Conservation (phyloP, 805 yeast genomes). For the Torulaspora franciscae region DNA sequence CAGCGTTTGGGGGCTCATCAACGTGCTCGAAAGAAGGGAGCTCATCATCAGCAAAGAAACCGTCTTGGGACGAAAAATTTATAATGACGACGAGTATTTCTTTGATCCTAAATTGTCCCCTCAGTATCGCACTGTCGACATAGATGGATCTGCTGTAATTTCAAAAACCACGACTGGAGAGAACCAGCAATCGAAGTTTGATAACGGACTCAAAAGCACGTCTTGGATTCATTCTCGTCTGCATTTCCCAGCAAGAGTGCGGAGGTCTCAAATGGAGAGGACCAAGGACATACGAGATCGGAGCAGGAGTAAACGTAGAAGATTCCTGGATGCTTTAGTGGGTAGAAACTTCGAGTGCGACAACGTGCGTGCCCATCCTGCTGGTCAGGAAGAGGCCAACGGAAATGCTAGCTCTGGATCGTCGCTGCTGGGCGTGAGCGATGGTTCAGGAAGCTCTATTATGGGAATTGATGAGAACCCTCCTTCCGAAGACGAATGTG, state of each 20-base stretch:
- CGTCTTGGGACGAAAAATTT: slow-evolving; percentile 32
- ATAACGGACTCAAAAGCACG: background rate
- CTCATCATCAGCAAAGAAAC: slow-evolving; percentile 26
- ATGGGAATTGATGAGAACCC: background rate
- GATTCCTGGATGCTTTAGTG: slow-evolving; percentile 3
- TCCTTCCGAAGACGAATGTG: slow-evolving; percentile 7
- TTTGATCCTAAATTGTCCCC: slow-evolving; percentile 22
- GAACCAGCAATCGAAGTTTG: background rate
- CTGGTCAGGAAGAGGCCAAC: background rate
- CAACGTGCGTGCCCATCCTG: background rate
- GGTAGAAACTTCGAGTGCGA: background rate
- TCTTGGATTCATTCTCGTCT: background rate
- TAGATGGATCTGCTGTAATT: slow-evolving; percentile 1
- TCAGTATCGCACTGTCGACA: background rate
- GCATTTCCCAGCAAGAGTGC: slow-evolving; percentile 10
- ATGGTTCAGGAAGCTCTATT: background rate
- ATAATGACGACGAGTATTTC: slow-evolving; percentile 29
- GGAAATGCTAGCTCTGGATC: background rate
- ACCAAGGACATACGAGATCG: slow-evolving; percentile 9
- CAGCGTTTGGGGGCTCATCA: slow-evolving; percentile 34
- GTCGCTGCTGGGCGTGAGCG: background rate
- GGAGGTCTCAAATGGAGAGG: slow-evolving; percentile 15
- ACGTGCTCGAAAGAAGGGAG: slow-evolving; percentile 30
- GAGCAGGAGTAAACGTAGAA: slow-evolving; percentile 4
- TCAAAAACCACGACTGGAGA: slow-evolving; percentile 1